These are phyloP conservation scores for Saccharum spontaneum DNA, from an alignment of 176 grass and related monocot species.

Conservation along the genomic window DNA sequence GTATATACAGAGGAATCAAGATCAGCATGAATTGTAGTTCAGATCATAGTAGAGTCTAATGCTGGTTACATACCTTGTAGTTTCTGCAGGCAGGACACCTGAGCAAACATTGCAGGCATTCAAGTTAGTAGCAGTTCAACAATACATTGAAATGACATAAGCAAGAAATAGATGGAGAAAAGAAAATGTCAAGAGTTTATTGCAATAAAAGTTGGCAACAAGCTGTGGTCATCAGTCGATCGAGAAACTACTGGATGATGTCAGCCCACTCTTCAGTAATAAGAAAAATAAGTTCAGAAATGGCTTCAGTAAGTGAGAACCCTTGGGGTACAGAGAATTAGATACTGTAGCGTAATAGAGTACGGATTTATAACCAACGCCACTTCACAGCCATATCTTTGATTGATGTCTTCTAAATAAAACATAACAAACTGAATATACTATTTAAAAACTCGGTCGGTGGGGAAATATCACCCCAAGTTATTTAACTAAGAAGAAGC, in stretches of 20 bases:
- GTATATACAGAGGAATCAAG: neutral
- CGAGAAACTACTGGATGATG: neutral
- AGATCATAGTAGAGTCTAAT: slow-evolving; percentile 13
- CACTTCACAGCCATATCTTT: neutral
- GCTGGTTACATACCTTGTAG: slow-evolving; percentile 71
- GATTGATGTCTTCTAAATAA: neutral
- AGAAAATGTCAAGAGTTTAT: neutral
- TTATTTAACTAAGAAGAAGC: neutral
- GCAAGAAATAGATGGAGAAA: slow-evolving; percentile 3
- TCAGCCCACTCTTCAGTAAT: neutral
- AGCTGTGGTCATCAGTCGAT: neutral
- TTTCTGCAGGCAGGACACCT: slow-evolving; percentile 99
- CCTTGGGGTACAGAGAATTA: neutral
- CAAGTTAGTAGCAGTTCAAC: slow-evolving; percentile 28
- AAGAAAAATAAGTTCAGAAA: neutral
- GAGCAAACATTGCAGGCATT: slow-evolving; percentile 32
- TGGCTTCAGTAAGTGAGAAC: neutral
- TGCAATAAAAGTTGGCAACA: neutral
- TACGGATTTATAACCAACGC: neutral
- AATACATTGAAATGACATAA: neutral
- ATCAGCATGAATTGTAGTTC: slow-evolving; percentile 24
- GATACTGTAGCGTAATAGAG: neutral
- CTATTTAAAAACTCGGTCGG: too few relatives aligned
- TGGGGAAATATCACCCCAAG: neutral
- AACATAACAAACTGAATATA: neutral